Conservation (phyloP, 805 yeast genomes). For the Sugiyamaella mastotermitis region DNA sequence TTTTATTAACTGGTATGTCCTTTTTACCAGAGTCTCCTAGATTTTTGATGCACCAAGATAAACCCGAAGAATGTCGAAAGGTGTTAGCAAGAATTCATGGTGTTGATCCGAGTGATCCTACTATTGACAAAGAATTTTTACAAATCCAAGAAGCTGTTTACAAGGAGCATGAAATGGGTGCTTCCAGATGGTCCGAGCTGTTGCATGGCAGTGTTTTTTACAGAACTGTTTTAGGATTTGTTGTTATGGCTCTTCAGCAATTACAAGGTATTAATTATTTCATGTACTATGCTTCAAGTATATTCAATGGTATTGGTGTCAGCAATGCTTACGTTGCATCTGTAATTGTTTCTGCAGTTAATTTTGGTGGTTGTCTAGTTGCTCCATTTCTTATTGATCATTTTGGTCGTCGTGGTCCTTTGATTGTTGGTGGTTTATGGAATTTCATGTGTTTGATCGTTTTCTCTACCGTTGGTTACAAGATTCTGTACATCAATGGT, state of each 20-base stretch:
- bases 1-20: slow-evolving; percentile 32
- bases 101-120: background rate
- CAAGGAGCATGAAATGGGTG: slow-evolving; percentile 45
- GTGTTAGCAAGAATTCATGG: background rate
- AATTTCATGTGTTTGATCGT: slow-evolving; percentile 49
- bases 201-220: slow-evolving; percentile 41
- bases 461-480: slow-evolving; percentile 41
- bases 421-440: slow-evolving; percentile 40
- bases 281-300: slow-evolving; percentile 49
- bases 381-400: slow-evolving; percentile 45
- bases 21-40: slow-evolving; percentile 14
- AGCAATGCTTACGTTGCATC: slow-evolving; percentile 48
- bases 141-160: no score
- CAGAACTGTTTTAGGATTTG: slow-evolving; percentile 35
- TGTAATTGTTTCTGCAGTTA: slow-evolving; percentile 47
- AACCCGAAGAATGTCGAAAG: slow-evolving; percentile 18
- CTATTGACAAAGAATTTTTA: background rate
- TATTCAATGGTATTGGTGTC: slow-evolving; percentile 40
- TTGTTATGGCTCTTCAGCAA: slow-evolving; percentile 50
- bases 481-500: slow-evolving; percentile 32
- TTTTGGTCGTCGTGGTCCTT: slow-evolving; percentile 44
- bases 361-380: slow-evolving; percentile 43
- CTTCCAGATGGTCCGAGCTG: slow-evolving; percentile 45
- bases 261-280: slow-evolving; percentile 61
- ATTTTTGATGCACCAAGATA: slow-evolving; percentile 1